Evolutionary conservation across 2,329 filamentous ascomycete species (phyloP).

Genomic region (Xylaria sp.): DNA sequence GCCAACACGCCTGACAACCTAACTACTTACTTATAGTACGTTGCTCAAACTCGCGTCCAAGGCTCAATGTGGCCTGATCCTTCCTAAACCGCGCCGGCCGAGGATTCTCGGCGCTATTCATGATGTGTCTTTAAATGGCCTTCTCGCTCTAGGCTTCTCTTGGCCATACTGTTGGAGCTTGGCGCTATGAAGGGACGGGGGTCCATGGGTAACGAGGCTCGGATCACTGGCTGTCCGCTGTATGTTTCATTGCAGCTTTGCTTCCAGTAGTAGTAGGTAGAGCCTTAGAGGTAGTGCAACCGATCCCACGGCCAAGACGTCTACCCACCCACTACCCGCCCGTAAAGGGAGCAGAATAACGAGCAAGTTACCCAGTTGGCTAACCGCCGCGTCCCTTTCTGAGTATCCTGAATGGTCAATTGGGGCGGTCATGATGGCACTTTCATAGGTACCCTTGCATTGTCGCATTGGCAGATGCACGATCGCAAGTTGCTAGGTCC

Average conservation of each 20-base stretch:
- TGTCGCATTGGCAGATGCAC: conserved; percentile 24
- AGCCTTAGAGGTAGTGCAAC: neutral
- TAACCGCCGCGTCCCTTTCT: conserved; percentile 5
- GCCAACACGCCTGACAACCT: too few relatives aligned
- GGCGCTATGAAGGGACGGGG: neutral
- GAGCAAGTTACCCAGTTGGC: conserved; percentile 6
- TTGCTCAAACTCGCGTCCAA: too few relatives aligned
- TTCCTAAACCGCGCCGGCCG: too few relatives aligned
- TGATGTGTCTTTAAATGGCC: too few relatives aligned
- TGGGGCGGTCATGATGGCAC: conserved; percentile 13
- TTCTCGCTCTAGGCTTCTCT: too few relatives aligned
- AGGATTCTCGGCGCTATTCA: too few relatives aligned
- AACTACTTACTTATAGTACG: too few relatives aligned
- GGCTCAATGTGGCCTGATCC: too few relatives aligned
- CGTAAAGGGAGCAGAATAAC: neutral
- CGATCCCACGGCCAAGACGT: conserved; percentile 3
- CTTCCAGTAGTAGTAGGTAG: neutral
- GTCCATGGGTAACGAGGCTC: conserved; percentile 11
- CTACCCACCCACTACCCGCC: neutral
- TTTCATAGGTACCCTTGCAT: too few relatives aligned
- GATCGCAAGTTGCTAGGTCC: conserved; percentile 6
- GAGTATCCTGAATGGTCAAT: conserved; percentile 19
- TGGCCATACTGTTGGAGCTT: too few relatives aligned
- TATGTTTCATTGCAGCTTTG: conserved; percentile 16
- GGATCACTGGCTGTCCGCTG: conserved; percentile 7